Evolutionary conservation across 2,329 filamentous ascomycete genomes (phyloP), one percentile per base, ranked within the genome.

Genomic region (Geosmithia putterillii): DNA sequence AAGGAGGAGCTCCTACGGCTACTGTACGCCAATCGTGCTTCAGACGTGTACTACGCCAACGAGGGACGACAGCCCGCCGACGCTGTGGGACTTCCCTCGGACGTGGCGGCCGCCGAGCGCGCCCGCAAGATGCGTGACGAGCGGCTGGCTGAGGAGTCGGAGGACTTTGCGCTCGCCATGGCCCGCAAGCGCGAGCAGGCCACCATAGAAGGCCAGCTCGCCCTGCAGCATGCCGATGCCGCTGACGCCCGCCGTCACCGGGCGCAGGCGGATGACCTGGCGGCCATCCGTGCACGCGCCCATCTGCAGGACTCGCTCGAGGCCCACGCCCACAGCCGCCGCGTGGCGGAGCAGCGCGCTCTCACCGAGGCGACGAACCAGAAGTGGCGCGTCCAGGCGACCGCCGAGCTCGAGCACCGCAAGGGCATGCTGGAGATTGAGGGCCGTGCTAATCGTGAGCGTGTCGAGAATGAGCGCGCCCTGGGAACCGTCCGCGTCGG

Each of bases 21-120:
- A 2, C 64, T 79, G 20, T 64, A 63, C 7, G 66, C 67, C 40
- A 76, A 74, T 49, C 69, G 74, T 12, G 70, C 66, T 5, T 57
- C 57, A 7, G 73, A 78, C 47, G 64, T 74, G 4, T 79, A 66
- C 52, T 78, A 74, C 54, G 69, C 72, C 38, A 68, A 70, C 48
- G 59, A 63, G 3, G 72, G 71, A 1, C 62, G 70, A 0, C 74
- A 79, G 45, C 74, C 74, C 1, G 62, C 69, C 0, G 73, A 67
- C 42, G 71, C 72, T 0, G 51, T 70, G 18, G 73, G 73, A 3
- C 59, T 78, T 12, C 74, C 74, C 0, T 56, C 65, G 1, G 67
- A 73, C 19, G 60, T 79, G 18, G 59, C 67, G 19, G 55, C 64
- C 0, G 63, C 68, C 42, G 74, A 79, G 41, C 66, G 70, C 5